Evolutionary conservation across 2,329 filamentous ascomycete genomes (phyloP), one percentile per base, ranked within the genome.

Genomic region (Colletotrichum sp.): DNA sequence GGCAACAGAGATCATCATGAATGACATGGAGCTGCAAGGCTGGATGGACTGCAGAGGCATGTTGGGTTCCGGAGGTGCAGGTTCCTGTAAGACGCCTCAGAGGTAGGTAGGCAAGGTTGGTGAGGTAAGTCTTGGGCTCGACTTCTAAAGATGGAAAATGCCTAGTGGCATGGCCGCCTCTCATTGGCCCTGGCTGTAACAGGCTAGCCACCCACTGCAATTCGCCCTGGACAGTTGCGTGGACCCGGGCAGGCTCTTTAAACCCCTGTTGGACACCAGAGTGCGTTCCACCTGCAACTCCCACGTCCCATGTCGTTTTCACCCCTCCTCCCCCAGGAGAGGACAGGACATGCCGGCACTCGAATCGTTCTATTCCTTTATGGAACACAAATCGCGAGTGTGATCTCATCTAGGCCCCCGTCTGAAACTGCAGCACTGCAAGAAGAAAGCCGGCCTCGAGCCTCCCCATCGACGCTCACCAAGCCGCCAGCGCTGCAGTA

Each of bases 111-210:
- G 44, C n/a, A 52, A 52, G 44, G 44, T 52, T 52, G 44, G 44
- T 21, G 44, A 52, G 44, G 44, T 52, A 34, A 18, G 28, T 16
- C n/a, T 59, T 36, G 12, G 60, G 21, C n/a, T n/a, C 57, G 57
- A 57, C 44, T 73, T 69, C 63, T 69, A 26, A 73, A 73, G 70
- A 73, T 30, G 73, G 73, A 64, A 73, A 65, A 73, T 36, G 64
- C 34, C 64, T 21, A 55, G 55, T 28, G 32, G 18, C n/a, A 76
- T 49, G 44, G 64, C 44, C 9, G 34, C 64, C 24, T 39, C 55
- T 57, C 39, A 76, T 76, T 73, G 73, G 73, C 55, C 44, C 26
- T 34, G 21, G 8, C 18, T 49, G 30, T 60, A 39, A 59, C 49
- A 13, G 21, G n/a, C 34, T 21, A 75, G 68, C 39, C 30, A 26